Conservation (phyloP, 129 eudicot genomes). For the Daucus carota region DNA sequence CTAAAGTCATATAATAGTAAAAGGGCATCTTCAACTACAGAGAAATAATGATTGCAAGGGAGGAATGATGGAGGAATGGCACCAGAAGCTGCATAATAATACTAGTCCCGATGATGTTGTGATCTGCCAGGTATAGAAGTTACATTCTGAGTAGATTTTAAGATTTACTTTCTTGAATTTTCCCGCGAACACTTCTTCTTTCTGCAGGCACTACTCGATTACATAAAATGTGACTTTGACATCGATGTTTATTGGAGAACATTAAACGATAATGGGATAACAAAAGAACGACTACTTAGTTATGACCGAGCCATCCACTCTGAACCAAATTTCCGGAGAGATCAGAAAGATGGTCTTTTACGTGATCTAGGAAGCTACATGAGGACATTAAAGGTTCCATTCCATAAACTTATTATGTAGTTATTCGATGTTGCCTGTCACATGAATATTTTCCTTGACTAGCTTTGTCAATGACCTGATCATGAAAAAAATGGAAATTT, state of each 20-base stretch:
- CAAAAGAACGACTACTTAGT: conserved; percentile 95
- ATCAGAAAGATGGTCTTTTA: conserved; percentile 95
- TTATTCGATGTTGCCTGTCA: background rate
- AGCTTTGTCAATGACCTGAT: no score
- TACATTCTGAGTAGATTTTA: conserved; percentile 2
- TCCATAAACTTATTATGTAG: background rate
- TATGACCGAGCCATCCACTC: conserved; percentile 90
- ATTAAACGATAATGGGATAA: conserved; percentile 84
- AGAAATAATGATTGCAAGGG: conserved; percentile 87
- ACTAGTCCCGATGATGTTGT: conserved; percentile 99
- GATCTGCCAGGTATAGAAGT: conserved; percentile 75
- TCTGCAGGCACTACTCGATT: conserved; percentile 88
- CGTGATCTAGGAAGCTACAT: conserved; percentile 92
- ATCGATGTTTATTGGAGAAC: conserved; percentile 85
- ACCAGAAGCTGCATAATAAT: conserved; percentile 95
- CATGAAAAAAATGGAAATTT: no score
- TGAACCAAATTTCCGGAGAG: conserved; percentile 70
- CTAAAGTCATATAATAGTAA: conserved; percentile 1
- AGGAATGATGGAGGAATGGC: conserved; percentile 99
- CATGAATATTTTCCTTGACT: background rate
- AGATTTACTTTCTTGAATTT: background rate
- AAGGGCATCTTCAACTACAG: conserved; percentile 29
- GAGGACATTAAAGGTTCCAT: conserved; percentile 79
- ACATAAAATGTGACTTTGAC: conserved; percentile 82
- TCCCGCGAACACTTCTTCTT: background rate